Conservation (phyloP, 2,329 filamentous ascomycete genomes). For the Fusarium longipes region DNA sequence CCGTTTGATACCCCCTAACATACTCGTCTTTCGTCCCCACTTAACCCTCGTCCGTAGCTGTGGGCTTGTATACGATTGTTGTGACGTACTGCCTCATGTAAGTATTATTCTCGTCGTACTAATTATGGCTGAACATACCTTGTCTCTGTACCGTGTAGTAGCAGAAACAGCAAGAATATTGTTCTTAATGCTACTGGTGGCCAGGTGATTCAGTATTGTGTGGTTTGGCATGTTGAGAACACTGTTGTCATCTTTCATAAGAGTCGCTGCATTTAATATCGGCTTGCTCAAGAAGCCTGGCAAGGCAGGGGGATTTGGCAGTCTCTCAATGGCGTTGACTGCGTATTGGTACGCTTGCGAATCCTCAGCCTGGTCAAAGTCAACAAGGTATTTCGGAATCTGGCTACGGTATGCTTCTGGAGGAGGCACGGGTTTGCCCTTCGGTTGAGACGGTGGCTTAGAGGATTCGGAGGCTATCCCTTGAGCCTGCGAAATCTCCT, state of each 20-base stretch:
- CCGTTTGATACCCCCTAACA: neutral
- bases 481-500: slow-evolving; percentile 13
- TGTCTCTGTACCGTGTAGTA: slow-evolving; percentile 96
- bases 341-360: slow-evolving; percentile 79
- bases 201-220: slow-evolving; percentile 94
- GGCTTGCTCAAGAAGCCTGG: slow-evolving; percentile 94
- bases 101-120: slow-evolving; percentile 7
- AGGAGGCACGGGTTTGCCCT: slow-evolving; percentile 66
- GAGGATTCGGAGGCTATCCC: slow-evolving; percentile 7
- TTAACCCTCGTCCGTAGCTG: slow-evolving; percentile 64
- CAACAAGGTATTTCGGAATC: slow-evolving; percentile 86
- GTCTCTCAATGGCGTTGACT: slow-evolving; percentile 77
- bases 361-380: slow-evolving; percentile 88
- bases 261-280: slow-evolving; percentile 89
- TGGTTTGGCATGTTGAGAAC: slow-evolving; percentile 97
- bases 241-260: slow-evolving; percentile 98
- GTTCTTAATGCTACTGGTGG: slow-evolving; percentile 98
- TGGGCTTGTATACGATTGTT: slow-evolving; percentile 96
- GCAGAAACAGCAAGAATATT: slow-evolving; percentile 94
- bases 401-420: slow-evolving; percentile 74
- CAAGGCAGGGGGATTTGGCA: slow-evolving; percentile 85
- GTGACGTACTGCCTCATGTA: slow-evolving; percentile 81
- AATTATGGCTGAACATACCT: slow-evolving; percentile 65
- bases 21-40: neutral
- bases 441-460: slow-evolving; percentile 51